Percentiles rank a stretch among this genome's conserved stretches.
These are phyloP conservation scores for Angophora floribunda DNA, from an alignment of 345 rosid genomes.

Conservation along the genomic window DNA sequence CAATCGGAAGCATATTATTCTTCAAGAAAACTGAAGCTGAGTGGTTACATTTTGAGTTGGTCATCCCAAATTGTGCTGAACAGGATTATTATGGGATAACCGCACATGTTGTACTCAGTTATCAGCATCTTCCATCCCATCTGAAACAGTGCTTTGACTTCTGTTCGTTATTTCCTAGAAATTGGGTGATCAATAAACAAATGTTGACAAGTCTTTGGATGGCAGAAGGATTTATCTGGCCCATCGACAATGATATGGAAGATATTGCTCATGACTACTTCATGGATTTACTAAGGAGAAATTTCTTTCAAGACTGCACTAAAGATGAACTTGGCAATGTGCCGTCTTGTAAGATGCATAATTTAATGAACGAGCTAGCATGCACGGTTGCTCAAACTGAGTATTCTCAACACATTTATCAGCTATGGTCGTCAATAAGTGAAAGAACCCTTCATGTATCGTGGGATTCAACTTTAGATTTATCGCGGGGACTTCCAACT, in stretches of 20 bases:
- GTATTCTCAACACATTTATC: background rate
- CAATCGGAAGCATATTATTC: slow-evolving; percentile 2
- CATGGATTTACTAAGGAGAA: background rate
- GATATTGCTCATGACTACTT: background rate
- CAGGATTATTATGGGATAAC: background rate
- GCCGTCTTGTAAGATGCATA: background rate
- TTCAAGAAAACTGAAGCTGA: background rate
- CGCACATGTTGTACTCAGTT: background rate
- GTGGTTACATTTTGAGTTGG: slow-evolving; percentile 4
- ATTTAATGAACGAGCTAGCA: background rate
- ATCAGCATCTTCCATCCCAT: background rate
- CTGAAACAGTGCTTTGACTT: slow-evolving; percentile 11
- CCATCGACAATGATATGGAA: background rate
- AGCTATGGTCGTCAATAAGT: background rate
- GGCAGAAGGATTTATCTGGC: slow-evolving; percentile 8
- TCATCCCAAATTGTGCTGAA: background rate
- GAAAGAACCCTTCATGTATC: background rate
- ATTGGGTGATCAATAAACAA: background rate
- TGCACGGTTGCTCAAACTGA: background rate
- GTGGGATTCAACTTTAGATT: background rate
- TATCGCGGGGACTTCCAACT: background rate
- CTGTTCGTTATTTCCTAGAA: slow-evolving; percentile 9
- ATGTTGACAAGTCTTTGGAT: slow-evolving; percentile 1
- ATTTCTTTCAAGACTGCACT: background rate
- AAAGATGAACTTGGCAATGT: background rate